phyloP scores from a whole-genome alignment of 2,329 filamentous ascomycete genomes.

The Calycina herbarum region DNA sequence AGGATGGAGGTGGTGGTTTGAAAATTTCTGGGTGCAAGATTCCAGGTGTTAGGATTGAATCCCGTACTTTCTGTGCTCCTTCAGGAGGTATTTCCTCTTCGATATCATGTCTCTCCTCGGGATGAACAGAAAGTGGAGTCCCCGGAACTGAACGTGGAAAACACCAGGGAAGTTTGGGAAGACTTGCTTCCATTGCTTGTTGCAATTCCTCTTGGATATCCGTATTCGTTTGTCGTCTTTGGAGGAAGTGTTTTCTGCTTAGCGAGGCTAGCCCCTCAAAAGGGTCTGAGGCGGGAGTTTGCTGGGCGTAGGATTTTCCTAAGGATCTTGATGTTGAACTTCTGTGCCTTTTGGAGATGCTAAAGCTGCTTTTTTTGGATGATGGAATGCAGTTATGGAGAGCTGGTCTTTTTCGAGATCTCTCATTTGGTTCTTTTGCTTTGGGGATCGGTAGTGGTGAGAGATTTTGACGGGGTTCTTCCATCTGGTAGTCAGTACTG shows the following conservation, averaged over 20 bases:
- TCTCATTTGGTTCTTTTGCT: not conserved
- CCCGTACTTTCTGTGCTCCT: not conserved
- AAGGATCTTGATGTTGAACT: not conserved
- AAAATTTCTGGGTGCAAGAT: not conserved
- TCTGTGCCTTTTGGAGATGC: not conserved
- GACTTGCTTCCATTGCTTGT: not conserved
- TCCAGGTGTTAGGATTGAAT: not conserved
- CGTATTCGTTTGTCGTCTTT: not conserved
- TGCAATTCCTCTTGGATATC: not conserved
- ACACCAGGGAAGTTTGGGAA: not conserved
- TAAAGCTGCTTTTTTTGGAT: not conserved
- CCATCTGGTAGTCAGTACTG: not conserved
- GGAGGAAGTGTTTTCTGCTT: not conserved
- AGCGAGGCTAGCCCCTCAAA: not conserved
- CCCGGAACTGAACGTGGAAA: not conserved
- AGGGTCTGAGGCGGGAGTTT: not conserved
- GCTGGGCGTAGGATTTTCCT: not conserved
- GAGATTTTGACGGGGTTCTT: not conserved
- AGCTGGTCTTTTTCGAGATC: not conserved
- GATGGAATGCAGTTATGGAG: not conserved
- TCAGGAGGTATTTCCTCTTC: not conserved
- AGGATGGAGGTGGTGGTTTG: not conserved
- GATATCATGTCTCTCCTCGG: not conserved
- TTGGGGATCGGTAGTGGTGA: not conserved
- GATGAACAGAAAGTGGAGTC: not conserved